phyloP scores from a whole-genome alignment of 805 yeast genomes.

The Candida corydali region DNA sequence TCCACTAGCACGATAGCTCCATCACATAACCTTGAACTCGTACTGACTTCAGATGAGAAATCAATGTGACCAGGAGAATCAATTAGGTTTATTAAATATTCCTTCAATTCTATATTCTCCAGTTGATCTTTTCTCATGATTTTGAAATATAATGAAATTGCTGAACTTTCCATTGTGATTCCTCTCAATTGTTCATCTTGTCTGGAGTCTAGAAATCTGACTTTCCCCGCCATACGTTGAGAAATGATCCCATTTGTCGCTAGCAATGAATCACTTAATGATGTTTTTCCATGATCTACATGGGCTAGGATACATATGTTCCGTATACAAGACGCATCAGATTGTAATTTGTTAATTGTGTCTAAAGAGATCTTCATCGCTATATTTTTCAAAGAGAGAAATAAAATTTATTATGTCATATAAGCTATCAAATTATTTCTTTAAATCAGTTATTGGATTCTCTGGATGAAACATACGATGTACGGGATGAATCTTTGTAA shows the following conservation, averaged over 20 bases:
- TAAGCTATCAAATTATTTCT: too few relatives aligned
- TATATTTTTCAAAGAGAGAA: not conserved
- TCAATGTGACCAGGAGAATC: slow-evolving; percentile 99
- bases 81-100: slow-evolving; percentile 83
- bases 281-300: slow-evolving; percentile 98
- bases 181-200: slow-evolving; percentile 96
- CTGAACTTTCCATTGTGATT: slow-evolving; percentile 96
- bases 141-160: slow-evolving; percentile 87
- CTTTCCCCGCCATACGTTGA: slow-evolving; percentile 91
- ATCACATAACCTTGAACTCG: slow-evolving; percentile 93
- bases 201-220: slow-evolving; percentile 86
- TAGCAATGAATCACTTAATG: slow-evolving; percentile 83
- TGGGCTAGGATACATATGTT: slow-evolving; percentile 96
- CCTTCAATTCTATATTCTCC: slow-evolving; percentile 48
- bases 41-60: slow-evolving; percentile 92
- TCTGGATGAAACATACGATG: slow-evolving; percentile 7
- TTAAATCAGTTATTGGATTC: slow-evolving; percentile 1
- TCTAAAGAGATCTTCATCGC: slow-evolving; percentile 58
- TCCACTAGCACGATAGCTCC: slow-evolving; percentile 95
- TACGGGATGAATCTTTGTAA: slow-evolving; percentile 19
- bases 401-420: too few relatives aligned
- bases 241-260: slow-evolving; percentile 97
- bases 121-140: slow-evolving; percentile 43
- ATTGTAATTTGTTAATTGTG: slow-evolving; percentile 63
- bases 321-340: slow-evolving; percentile 64